Conservation (phyloP, 129 eudicot genomes). For the Calendula officinalis region DNA sequence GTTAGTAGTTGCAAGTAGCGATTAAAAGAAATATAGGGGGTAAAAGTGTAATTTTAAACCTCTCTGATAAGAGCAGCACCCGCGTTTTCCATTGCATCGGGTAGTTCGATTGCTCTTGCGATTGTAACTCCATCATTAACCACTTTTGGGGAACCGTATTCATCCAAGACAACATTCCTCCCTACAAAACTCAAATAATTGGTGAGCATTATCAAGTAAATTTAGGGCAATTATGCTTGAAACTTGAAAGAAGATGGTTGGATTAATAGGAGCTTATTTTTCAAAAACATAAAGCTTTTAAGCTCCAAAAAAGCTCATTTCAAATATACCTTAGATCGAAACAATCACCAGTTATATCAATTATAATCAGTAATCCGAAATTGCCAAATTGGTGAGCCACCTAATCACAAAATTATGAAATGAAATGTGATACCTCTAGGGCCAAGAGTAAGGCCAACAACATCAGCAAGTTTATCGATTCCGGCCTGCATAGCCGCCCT, state of each 20-base stretch:
- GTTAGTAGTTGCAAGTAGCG: not conserved
- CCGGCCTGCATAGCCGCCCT: slow-evolving; percentile 77
- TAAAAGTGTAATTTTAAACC: slow-evolving; percentile 37
- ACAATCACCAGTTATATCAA: not conserved
- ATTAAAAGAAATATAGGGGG: not conserved
- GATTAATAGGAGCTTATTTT: not conserved
- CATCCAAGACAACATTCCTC: slow-evolving; percentile 93
- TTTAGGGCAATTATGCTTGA: not conserved
- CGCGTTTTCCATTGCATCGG: slow-evolving; percentile 94
- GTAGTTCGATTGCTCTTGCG: slow-evolving; percentile 85
- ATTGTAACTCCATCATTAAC: slow-evolving; percentile 92
- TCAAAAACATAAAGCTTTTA: not conserved
- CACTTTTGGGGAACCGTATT: slow-evolving; percentile 76
- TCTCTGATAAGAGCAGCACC: slow-evolving; percentile 92
- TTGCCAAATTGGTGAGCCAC: no score
- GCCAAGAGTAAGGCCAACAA: slow-evolving; percentile 75
- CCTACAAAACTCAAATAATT: slow-evolving; percentile 35
- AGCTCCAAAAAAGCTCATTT: not conserved
- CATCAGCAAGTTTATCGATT: slow-evolving; percentile 73
- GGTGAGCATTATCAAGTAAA: not conserved
- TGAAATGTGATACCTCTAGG: slow-evolving; percentile 50
- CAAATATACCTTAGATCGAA: no score
- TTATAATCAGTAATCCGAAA: no score
- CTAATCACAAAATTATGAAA: slow-evolving; percentile 7
- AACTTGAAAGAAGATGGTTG: not conserved